These are phyloP conservation scores for Puccinia novopanici DNA, from an alignment of 1,284 basidiomycete genomes.

Conservation along the genomic window DNA sequence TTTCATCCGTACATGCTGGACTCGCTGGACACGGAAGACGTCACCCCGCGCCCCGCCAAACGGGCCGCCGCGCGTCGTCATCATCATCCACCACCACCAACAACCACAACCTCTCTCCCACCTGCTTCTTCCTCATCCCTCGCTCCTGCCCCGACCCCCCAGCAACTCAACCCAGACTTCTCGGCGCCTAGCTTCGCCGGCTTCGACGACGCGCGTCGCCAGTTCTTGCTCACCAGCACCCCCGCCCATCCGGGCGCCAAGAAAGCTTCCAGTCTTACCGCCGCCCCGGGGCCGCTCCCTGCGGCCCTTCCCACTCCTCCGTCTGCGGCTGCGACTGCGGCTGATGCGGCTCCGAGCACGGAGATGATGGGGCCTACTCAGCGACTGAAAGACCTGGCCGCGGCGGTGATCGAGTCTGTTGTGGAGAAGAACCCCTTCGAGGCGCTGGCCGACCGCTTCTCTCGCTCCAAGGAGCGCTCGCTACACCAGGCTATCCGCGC, in stretches of 20 bases:
- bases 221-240: conserved; percentile 12
- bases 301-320: not conserved
- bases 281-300: too few relatives aligned
- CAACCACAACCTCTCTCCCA: not conserved
- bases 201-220: not conserved
- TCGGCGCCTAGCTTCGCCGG: conserved; percentile 13
- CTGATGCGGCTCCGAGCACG: not conserved
- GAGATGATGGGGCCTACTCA: too few relatives aligned
- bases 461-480: not conserved
- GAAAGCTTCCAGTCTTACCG: not conserved
- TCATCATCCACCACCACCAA: not conserved
- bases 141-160: too few relatives aligned
- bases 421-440: conserved; percentile 24
- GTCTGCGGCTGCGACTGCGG: not conserved
- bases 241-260: not conserved
- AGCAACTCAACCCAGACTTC: not conserved
- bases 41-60: conserved; percentile 5
- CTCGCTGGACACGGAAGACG: too few relatives aligned
- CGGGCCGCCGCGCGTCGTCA: not conserved
- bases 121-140: not conserved
- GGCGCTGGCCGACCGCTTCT: not conserved
- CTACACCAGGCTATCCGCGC: not conserved
- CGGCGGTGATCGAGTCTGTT: conserved; percentile 2
- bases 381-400: conserved; percentile 1
- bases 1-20: too few relatives aligned